A percentile compares a stretch with the other conserved stretches of the same genome.
Evolutionary conservation across 78 protist genomes (phyloP).

Genomic region (Planoprotostelium fungivorum): DNA sequence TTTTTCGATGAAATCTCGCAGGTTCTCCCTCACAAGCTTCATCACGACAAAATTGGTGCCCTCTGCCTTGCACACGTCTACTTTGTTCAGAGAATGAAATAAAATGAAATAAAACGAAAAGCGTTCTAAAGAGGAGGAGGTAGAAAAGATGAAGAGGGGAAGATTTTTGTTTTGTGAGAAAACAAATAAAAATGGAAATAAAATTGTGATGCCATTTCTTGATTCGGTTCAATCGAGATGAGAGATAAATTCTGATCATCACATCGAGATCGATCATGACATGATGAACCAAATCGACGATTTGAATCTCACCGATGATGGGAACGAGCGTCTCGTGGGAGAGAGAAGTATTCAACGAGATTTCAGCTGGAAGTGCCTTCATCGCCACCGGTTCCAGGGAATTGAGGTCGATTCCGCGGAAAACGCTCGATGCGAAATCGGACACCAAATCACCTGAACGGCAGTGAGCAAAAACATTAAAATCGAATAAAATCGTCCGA

Average conservation of each 20-base stretch:
- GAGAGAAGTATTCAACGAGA: not conserved
- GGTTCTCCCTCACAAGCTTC: not conserved
- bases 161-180: no score
- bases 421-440: not conserved
- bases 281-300: no score
- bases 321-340: not conserved
- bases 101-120: no score
- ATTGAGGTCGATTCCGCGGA: not conserved
- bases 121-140: no score
- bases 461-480: not conserved
- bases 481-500: no score
- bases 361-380: not conserved
- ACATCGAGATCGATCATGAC: no score
- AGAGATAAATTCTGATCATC: no score
- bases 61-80: not conserved
- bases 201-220: no score
- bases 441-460: not conserved
- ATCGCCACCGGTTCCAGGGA: not conserved
- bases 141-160: no score
- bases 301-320: not conserved
- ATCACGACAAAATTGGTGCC: not conserved
- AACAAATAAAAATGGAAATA: no score
- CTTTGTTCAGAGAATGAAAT: no score
- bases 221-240: no score
- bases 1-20: not conserved